phyloP scores from a whole-genome alignment of 2,329 filamentous ascomycete species.

The Neodidymelliopsis sp. region DNA sequence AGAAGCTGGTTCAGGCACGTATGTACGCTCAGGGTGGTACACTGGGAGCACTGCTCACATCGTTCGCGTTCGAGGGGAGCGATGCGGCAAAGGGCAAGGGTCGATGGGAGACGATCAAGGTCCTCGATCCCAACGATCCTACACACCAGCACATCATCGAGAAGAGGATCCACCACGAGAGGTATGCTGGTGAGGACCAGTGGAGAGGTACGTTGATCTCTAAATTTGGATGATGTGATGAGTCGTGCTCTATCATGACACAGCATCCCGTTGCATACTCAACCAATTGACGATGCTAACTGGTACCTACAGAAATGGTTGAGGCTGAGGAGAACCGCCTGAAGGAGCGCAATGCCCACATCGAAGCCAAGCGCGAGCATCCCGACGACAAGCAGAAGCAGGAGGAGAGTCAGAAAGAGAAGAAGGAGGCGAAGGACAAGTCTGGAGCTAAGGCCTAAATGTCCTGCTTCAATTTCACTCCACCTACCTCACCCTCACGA shows the following conservation, averaged over 20 bases:
- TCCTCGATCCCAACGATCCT: conserved; percentile 81
- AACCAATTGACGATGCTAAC: conserved; percentile 24
- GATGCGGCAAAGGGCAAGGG: conserved; percentile 80
- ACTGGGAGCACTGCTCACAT: conserved; percentile 81
- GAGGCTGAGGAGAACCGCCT: conserved; percentile 75
- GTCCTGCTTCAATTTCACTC: background rate
- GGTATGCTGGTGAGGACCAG: conserved; percentile 87
- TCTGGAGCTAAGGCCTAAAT: conserved; percentile 16
- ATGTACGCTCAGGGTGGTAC: conserved; percentile 93
- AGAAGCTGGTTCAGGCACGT: conserved; percentile 94
- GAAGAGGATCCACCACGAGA: conserved; percentile 86
- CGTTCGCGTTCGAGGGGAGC: conserved; percentile 79
- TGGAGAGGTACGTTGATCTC: conserved; percentile 75
- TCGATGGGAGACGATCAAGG: conserved; percentile 84
- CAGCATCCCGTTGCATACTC: conserved; percentile 5
- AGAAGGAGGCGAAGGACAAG: conserved; percentile 34
- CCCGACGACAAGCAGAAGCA: conserved; percentile 23
- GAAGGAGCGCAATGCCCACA: conserved; percentile 56
- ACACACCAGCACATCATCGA: conserved; percentile 84
- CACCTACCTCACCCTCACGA: background rate
- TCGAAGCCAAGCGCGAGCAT: conserved; percentile 24
- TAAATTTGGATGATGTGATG: background rate
- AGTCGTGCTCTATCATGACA: conserved; percentile 22
- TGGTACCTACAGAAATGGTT: conserved; percentile 72
- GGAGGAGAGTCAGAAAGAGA: conserved; percentile 25